phyloP scores from a whole-genome alignment of 257 asterid genomes.

The Fraxinus excelsior region DNA sequence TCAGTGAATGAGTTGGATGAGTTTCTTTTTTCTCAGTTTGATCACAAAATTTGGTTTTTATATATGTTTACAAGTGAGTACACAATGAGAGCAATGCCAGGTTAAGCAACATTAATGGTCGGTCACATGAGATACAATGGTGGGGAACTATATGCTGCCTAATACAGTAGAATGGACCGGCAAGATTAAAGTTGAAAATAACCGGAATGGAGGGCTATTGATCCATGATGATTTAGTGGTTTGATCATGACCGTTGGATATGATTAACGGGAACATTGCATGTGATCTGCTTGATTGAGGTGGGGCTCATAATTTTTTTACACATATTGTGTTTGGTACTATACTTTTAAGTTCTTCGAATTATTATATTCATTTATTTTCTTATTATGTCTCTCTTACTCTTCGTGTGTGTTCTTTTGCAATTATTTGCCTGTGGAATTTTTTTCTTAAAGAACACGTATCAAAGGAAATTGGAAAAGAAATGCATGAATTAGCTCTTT shows the following conservation, averaged over 20 bases:
- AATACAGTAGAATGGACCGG: constrained; percentile 39
- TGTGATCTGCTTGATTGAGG: constrained; percentile 52
- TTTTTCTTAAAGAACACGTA: background rate
- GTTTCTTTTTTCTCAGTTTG: background rate
- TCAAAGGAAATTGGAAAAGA: background rate
- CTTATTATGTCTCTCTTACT: background rate
- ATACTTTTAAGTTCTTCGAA: background rate
- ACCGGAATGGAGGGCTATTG: constrained; percentile 40
- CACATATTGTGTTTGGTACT: constrained; percentile 4
- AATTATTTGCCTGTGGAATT: background rate
- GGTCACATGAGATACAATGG: constrained; percentile 68
- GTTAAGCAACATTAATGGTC: constrained; percentile 50
- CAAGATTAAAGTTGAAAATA: constrained; percentile 44
- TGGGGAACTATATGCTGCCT: constrained; percentile 62
- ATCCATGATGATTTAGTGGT: constrained; percentile 16
- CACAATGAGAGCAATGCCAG: constrained; percentile 37
- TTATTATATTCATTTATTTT: constrained; percentile 3
- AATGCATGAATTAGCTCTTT: no score
- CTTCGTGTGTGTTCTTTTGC: no score
- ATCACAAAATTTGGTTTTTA: constrained; percentile 16
- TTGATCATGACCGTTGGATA: constrained; percentile 40
- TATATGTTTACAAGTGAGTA: constrained; percentile 26
- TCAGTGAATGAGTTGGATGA: background rate
- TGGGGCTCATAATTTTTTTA: constrained; percentile 12
- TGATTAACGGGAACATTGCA: constrained; percentile 47